Evolutionary conservation across 805 yeast species (phyloP), one percentile per base, ranked within the genome.

Genomic region (Kregervanrija pseudodelftensis): DNA sequence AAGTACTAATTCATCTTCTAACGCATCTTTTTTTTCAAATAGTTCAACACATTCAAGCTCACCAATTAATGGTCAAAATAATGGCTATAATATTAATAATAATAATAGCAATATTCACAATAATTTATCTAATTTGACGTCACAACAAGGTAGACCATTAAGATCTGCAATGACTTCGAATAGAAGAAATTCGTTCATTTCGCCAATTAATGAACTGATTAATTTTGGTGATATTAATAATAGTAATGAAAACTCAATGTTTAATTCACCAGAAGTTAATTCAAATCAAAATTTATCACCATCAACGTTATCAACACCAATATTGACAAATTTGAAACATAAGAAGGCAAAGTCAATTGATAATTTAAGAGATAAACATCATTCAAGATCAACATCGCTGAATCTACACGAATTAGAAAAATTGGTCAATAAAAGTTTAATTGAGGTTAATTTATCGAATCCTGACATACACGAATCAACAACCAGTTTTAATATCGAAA

Each of bases 131-230:
- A 39, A 43, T 34, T 11, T 43, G 22, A 36, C 49, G 8, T 36
- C 59, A 8, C 54, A 50, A 41, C 61, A 50, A 14, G 63, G 63
- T 1, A 52, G 51, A 32, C 49, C 45, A 15, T 40, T 49, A 36
- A 46, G 59, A 32, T 40, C 45, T 8, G 54, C 52, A 12, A 41
- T 49, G 32, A 47, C 48, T n/a, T 47, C 49, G 10, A 41, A 15
- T 30, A 40, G 40, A 13, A 50, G 63, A 43, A 43, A 47, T 10
- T 56, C 62, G 8, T 58, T 48, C 42, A 52, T 56, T 22, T 58
- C 64, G 10, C 63, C 63, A 17, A 54, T 59, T 37, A 56, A 55
- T 45, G 51, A 52, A 28, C 37, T 58, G n/a, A 51, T 55, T 30
- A 39, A 48, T 34, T 37, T 36, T 33, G 14, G 12, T 28, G 13